These are phyloP conservation scores for Epicoccum sorghinum DNA, from an alignment of 2,329 filamentous ascomycete species.

Conservation along the genomic window DNA sequence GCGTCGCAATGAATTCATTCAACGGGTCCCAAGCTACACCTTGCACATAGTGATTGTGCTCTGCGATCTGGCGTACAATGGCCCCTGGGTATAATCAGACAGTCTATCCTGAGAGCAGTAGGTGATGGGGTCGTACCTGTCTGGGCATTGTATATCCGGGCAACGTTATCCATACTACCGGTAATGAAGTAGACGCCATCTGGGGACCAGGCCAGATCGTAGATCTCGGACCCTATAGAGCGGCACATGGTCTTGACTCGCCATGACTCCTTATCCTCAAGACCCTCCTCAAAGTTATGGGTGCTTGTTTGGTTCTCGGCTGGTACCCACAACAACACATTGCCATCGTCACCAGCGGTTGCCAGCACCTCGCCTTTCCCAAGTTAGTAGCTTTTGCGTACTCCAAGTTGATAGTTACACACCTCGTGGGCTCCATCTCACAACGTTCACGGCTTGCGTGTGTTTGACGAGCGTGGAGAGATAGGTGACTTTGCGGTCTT, in stretches of 20 bases:
- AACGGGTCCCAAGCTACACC: conserved; percentile 98
- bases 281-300: conserved; percentile 79
- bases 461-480: conserved; percentile 91
- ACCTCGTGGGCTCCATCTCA: conserved; percentile 95
- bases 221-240: conserved; percentile 93
- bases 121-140: conserved; percentile 66
- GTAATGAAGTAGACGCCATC: conserved; percentile 96
- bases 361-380: conserved; percentile 83
- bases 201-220: conserved; percentile 98
- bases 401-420: conserved; percentile 29
- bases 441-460: conserved; percentile 96
- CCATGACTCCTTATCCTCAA: conserved; percentile 97
- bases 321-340: conserved; percentile 94
- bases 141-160: conserved; percentile 92
- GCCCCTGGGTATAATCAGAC: conserved; percentile 35
- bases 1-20: conserved; percentile 97
- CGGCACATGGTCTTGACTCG: conserved; percentile 97
- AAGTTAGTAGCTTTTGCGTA: conserved; percentile 22
- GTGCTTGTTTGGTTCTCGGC: conserved; percentile 72
- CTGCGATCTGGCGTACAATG: conserved; percentile 84
- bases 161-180: conserved; percentile 98
- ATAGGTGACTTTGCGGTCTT: conserved; percentile 89
- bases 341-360: conserved; percentile 95
- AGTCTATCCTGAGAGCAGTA: conserved; percentile 13
- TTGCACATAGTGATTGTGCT: conserved; percentile 98